phyloP scores from a whole-genome alignment of 306 rosid species.

The Prosopis cineraria region DNA sequence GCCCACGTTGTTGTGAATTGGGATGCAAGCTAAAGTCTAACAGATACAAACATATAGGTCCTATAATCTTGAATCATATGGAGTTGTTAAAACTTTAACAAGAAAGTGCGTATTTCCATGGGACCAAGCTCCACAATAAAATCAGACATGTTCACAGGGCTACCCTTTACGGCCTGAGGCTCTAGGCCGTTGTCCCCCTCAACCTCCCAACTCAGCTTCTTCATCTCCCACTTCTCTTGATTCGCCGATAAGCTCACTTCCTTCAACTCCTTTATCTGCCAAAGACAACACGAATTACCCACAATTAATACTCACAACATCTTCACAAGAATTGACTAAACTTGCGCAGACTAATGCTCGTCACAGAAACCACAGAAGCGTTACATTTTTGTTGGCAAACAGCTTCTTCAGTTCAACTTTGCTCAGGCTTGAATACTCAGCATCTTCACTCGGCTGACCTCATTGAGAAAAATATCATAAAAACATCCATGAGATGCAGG shows the following conservation, averaged over 20 bases:
- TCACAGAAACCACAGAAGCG: background rate
- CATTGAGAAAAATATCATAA: background rate
- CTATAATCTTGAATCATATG: background rate
- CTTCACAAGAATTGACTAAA: background rate
- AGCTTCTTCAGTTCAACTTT: conserved; percentile 81
- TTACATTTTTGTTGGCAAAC: conserved; percentile 67
- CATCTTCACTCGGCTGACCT: conserved; percentile 65
- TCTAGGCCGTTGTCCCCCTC: conserved; percentile 39
- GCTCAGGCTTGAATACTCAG: conserved; percentile 56
- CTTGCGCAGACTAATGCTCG: background rate
- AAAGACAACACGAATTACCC: conserved; percentile 7
- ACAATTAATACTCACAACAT: background rate
- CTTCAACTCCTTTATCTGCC: conserved; percentile 53
- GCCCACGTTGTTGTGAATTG: no score
- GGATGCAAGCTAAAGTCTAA: background rate
- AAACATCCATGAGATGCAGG: background rate
- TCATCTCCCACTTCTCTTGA: conserved; percentile 65
- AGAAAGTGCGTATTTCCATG: conserved; percentile 75
- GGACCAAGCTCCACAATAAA: conserved; percentile 73
- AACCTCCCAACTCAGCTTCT: conserved; percentile 59
- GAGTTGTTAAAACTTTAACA: conserved; percentile 45
- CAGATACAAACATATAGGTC: background rate
- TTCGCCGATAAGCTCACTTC: conserved; percentile 63
- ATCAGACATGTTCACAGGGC: conserved; percentile 41
- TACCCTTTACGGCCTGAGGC: conserved; percentile 48